Evolutionary conservation across 2,329 filamentous ascomycete genomes (phyloP).

Genomic region (Aspergillus sojae): DNA sequence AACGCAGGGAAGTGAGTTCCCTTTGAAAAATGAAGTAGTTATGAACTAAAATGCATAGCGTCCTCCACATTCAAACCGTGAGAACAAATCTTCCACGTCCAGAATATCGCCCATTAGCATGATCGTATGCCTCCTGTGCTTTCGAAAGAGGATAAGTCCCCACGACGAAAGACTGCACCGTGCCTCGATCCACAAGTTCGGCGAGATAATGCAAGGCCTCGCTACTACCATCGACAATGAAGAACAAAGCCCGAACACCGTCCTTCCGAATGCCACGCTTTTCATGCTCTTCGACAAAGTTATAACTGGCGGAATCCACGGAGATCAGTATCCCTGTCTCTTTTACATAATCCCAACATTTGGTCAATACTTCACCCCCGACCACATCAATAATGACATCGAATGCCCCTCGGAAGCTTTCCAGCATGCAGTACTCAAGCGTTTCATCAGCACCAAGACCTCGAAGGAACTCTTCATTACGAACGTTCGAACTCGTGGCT

Average conservation of each 20-base stretch:
- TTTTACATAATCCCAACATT: constrained; percentile 26
- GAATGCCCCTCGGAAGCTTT: constrained; percentile 8
- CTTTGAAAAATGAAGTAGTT: neutral
- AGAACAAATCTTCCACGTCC: constrained; percentile 19
- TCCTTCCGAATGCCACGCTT: constrained; percentile 20
- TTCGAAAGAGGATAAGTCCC: constrained; percentile 1
- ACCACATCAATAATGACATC: constrained; percentile 33
- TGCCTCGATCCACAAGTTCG: neutral
- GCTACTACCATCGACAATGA: constrained; percentile 12
- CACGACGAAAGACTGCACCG: constrained; percentile 12
- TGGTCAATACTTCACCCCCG: constrained; percentile 24
- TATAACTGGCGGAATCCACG: constrained; percentile 32
- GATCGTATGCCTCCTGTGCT: constrained; percentile 15
- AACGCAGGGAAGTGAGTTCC: neutral
- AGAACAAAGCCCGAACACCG: constrained; percentile 17
- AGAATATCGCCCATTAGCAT: constrained; percentile 6
- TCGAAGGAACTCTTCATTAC: constrained; percentile 38
- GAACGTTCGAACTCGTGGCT: constrained; percentile 35
- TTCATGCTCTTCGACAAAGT: constrained; percentile 30
- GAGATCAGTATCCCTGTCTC: constrained; percentile 25
- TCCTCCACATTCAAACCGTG: neutral
- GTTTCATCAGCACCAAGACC: constrained; percentile 42
- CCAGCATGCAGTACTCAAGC: constrained; percentile 38
- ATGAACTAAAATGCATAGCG: neutral
- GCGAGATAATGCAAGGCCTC: constrained; percentile 5